Percentiles rank a stretch among this genome's conserved stretches.
These are phyloP conservation scores for Aspergillus sp. DNA, from an alignment of 2,329 filamentous ascomycete genomes.

Conservation along the genomic window DNA sequence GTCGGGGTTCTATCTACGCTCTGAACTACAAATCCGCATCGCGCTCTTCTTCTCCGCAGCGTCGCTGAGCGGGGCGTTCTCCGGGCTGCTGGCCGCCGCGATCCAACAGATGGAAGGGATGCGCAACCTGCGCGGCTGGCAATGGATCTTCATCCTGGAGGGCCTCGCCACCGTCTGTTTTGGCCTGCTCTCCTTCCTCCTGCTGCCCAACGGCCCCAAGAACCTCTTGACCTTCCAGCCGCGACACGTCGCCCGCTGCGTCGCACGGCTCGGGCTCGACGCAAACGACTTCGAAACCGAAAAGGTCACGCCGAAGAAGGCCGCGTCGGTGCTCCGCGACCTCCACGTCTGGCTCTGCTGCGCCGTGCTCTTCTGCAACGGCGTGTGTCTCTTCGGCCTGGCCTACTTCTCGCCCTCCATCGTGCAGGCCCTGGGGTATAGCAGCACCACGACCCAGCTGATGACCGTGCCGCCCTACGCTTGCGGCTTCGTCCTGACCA, in stretches of 20 bases:
- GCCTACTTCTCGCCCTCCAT: slow-evolving; percentile 19
- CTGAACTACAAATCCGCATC: slow-evolving; percentile 61
- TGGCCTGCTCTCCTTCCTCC: slow-evolving; percentile 39
- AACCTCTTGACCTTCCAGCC: slow-evolving; percentile 50
- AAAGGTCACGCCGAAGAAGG: slow-evolving; percentile 4
- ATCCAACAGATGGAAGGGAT: slow-evolving; percentile 65
- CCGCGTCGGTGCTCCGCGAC: slow-evolving; percentile 5
- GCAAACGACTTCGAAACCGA: slow-evolving; percentile 8
- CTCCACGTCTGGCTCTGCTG: slow-evolving; percentile 6
- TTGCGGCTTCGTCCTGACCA: slow-evolving; percentile 13
- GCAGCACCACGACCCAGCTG: slow-evolving; percentile 18
- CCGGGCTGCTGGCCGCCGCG: slow-evolving; percentile 63
- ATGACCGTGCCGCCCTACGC: slow-evolving; percentile 24
- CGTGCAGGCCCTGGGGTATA: slow-evolving; percentile 20
- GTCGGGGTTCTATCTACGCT: slow-evolving; percentile 67
- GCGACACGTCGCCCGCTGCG: slow-evolving; percentile 27
- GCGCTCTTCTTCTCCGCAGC: slow-evolving; percentile 59
- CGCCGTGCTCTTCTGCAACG: slow-evolving; percentile 8
- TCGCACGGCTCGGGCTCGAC: slow-evolving; percentile 6
- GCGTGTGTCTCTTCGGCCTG: slow-evolving; percentile 10
- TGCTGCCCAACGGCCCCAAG: slow-evolving; percentile 58
- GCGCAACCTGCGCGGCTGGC: slow-evolving; percentile 57
- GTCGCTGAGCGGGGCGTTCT: slow-evolving; percentile 61
- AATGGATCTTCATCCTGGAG: slow-evolving; percentile 57
- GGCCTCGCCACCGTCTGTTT: slow-evolving; percentile 47